Base-by-base conservation (phyloP, 306 rosid genomes). In the Herpetospermum pedunculosum region DNA sequence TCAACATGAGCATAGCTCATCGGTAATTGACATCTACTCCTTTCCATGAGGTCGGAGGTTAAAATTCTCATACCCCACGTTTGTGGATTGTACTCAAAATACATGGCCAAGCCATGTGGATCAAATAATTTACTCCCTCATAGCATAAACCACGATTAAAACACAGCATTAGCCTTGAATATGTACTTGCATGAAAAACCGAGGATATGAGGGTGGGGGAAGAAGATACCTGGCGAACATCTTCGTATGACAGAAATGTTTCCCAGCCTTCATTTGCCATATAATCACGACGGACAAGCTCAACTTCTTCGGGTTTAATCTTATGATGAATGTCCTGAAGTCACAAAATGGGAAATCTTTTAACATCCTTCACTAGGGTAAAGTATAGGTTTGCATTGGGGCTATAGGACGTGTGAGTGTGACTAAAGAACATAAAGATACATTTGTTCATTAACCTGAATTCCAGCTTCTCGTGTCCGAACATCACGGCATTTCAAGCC, bases 401-500 rank as follows among this genome's bases (percentile, higher is more conserved):
- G 6, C 15, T 35, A 19, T 38, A n/a, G 9, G 47, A 38, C 10
- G 16, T n/a, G 50, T 19, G 72, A 65, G 16, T n/a, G 50, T 19
- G 72, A 65, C 29, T 12, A 49, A 18, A 49, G 46, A 71, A 50
- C 59, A 21, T 68, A 30, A 49, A 30, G 19, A 19, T 72, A 5
- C 13, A 48, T 35, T 19, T 74, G 62, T 19, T 54, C 70, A 72
- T 58, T 63, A 78, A 94, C 99, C 92, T 94, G 99, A 68, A 94
- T 94, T 65, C 99, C 99, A 78, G 99, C 99, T 81, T 94, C 99
- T 80, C 97, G 78, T 59, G 97, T 94, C 54, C 97, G 88, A 53
- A 94, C 99, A 87, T 94, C 99, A 54, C 97, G 97, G 8, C 99
- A 94, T 78, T 94, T 94, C 77, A 91, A 84, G 64, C 97, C 97